Conservation (phyloP, 495 filamentous ascomycete species). For the Rostrohypoxylon terebratum region DNA sequence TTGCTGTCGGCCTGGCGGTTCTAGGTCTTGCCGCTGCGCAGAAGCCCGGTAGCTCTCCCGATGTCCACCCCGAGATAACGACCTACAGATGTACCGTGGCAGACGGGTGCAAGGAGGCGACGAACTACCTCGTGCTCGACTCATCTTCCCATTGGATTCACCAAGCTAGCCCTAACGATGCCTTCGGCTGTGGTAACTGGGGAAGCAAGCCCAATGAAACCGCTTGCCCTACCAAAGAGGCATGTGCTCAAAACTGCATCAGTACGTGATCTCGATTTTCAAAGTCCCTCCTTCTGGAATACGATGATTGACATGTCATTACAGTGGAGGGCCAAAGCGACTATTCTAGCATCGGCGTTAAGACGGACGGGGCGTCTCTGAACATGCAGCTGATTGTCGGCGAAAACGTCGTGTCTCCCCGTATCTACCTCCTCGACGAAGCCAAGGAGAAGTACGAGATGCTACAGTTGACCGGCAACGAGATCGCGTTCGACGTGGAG, state of each 20-base stretch:
- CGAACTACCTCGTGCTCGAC: conserved; percentile 64
- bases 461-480: conserved; percentile 68
- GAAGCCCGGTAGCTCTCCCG: conserved; percentile 50
- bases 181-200: conserved; percentile 53
- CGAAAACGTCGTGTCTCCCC: conserved; percentile 59
- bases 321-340: conserved; percentile 48
- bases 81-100: conserved; percentile 62
- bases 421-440: conserved; percentile 70
- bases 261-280: conserved; percentile 29
- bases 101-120: conserved; percentile 59
- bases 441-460: conserved; percentile 68
- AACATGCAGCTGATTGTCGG: conserved; percentile 57
- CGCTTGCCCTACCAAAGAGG: conserved; percentile 62
- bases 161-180: conserved; percentile 49
- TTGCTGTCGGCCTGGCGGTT: conserved; percentile 41
- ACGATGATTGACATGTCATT: conserved; percentile 9
- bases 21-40: conserved; percentile 44
- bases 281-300: no score
- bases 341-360: conserved; percentile 61
- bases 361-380: conserved; percentile 54
- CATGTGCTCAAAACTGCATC: conserved; percentile 64
- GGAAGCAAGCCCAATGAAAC: conserved; percentile 57
- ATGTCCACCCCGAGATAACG: conserved; percentile 63
- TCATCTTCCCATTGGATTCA: conserved; percentile 62
- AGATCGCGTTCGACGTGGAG: conserved; percentile 74